Evolutionary conservation across 1,139 yeast species (phyloP).

Genomic region (Ogataea hybrid): DNA sequence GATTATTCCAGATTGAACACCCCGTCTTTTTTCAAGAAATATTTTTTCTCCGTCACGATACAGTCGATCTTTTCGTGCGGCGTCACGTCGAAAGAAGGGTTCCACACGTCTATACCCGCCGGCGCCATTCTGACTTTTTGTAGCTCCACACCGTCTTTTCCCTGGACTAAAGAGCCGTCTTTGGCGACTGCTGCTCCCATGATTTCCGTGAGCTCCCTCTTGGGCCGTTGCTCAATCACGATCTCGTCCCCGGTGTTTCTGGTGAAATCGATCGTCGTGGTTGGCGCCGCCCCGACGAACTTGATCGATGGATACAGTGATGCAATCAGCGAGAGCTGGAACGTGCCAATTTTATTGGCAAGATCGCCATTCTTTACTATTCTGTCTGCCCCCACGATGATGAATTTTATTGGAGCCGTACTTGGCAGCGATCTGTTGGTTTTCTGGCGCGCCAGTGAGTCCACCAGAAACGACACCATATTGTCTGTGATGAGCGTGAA

Average conservation of each 20-base stretch:
- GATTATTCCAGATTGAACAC: conserved; percentile 39
- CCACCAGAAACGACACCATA: conserved; percentile 80
- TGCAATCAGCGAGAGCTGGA: conserved; percentile 75
- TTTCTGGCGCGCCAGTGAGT: conserved; percentile 26
- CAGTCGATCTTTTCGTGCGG: conserved; percentile 81
- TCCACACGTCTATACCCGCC: conserved; percentile 85
- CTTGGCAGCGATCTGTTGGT: conserved; percentile 26
- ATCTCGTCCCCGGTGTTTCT: conserved; percentile 71
- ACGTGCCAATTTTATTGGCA: conserved; percentile 97
- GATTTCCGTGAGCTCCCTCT: conserved; percentile 71
- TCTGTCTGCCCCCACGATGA: conserved; percentile 98
- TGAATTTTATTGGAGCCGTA: conserved; percentile 68
- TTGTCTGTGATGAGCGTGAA: conserved; percentile 87
- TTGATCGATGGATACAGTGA: conserved; percentile 53
- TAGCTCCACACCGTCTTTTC: conserved; percentile 24
- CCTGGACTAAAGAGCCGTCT: conserved; percentile 26
- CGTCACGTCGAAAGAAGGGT: conserved; percentile 94
- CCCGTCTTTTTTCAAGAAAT: conserved; percentile 47
- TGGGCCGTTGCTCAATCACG: conserved; percentile 84
- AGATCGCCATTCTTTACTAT: conserved; percentile 91
- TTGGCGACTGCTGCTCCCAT: conserved; percentile 58
- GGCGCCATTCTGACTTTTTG: conserved; percentile 81
- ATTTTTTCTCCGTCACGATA: conserved; percentile 79
- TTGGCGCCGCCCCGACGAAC: conserved; percentile 94
- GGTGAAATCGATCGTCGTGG: conserved; percentile 75